Evolutionary conservation across 2,329 filamentous ascomycete species (phyloP), one percentile per base, ranked within the genome.

Genomic region (Thelonectria rubi): DNA sequence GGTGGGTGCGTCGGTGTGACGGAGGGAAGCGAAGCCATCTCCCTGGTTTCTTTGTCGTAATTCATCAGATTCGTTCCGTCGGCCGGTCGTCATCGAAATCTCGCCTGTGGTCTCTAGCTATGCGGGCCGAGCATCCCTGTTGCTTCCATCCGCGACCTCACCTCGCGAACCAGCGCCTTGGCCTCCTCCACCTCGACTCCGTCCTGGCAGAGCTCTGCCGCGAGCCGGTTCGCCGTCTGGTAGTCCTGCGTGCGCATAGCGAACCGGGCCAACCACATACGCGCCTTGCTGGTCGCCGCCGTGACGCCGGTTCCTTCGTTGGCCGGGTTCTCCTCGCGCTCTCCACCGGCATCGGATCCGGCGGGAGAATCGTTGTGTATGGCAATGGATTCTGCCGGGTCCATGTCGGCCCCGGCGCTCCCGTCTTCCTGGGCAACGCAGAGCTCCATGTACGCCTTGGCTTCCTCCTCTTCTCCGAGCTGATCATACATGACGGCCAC

Each of bases 121-220:
- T 66, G 61, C 50, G 63, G 68, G 24, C 69, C 72, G 55, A 77
- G 62, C 66, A 73, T 66, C 17, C 70, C 77, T 10, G 74, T 73
- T n/a, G 76, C 78, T 51, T 92, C 91, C 77, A 93, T 84, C 67
- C 91, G 86, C 5, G 91, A 91, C 68, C 94, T 85, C 12, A 97
- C 89, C 76, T 98, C 94, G 63, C 93, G 86, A 64, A 97, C 91
- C 69, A 98, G 80, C 3, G 93, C 93, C 79, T 98, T 98, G 26
- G 95, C 95, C 77, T 99, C 95, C 75, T 99, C 95, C 2, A 98
- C 93, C 77, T 98, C 95, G 24, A 96, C 89, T 0, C 95, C 95
- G 77, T 99, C 95, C 77, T 97, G 93, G 75, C 94, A 97, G 47
- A 99, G 81, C 78, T 99, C 95, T 63, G 90, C 93, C 0, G 93